Percentiles rank a stretch among this genome's conserved stretches.
Evolutionary conservation across 352 stramenopile species (phyloP).

Genomic region (Plasmopara viticola): DNA sequence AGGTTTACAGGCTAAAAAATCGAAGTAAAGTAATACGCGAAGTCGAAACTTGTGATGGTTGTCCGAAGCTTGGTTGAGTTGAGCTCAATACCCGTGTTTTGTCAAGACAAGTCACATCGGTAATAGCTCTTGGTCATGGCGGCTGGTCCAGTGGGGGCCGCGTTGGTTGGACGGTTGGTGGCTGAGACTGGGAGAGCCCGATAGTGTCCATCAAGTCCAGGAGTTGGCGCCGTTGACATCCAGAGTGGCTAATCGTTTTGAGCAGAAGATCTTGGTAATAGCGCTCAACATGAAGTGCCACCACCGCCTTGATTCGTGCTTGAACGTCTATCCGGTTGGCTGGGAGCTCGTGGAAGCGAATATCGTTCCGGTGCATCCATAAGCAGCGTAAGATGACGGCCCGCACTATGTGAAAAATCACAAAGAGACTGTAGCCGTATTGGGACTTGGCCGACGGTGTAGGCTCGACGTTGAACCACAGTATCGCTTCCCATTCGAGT

Average conservation of each 20-base stretch:
- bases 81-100: no score
- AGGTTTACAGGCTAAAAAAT: no score
- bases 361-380: background rate
- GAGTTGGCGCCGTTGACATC: background rate
- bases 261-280: constrained; percentile 6
- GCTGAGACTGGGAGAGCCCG: no score
- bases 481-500: background rate
- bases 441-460: background rate
- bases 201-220: no score
- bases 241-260: background rate
- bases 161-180: no score
- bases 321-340: background rate
- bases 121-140: no score
- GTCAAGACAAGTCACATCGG: no score
- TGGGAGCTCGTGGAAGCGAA: background rate
- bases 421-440: background rate
- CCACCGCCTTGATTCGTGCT: background rate
- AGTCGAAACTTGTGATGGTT: no score
- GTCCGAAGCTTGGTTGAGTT: no score
- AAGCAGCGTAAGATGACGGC: background rate
- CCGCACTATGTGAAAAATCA: no score
- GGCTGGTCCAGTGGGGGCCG: no score
- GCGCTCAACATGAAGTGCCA: background rate
- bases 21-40: no score
- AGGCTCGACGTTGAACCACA: background rate